Evolutionary conservation across 2,329 filamentous ascomycete species (phyloP).

Genomic region (Curvularia spicifera): DNA sequence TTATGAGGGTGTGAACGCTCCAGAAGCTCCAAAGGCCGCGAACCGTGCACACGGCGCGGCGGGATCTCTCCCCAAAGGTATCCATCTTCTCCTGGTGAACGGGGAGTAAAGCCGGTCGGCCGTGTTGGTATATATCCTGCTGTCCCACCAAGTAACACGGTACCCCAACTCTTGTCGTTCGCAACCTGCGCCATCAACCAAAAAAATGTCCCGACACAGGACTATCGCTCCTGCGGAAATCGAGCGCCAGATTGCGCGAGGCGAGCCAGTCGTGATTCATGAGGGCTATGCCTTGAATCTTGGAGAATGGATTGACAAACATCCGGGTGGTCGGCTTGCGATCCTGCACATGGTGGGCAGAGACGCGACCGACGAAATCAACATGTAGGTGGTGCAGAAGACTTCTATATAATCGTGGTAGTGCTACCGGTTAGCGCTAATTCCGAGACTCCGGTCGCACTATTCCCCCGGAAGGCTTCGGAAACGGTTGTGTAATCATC

Average conservation of each 20-base stretch:
- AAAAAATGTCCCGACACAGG: slow-evolving; percentile 30
- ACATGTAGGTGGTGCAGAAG: slow-evolving; percentile 55
- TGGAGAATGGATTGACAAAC: slow-evolving; percentile 64
- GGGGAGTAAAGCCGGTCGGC: slow-evolving; percentile 5
- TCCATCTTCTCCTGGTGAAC: slow-evolving; percentile 11
- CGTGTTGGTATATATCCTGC: slow-evolving; percentile 18
- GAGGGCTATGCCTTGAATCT: slow-evolving; percentile 63
- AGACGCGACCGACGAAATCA: slow-evolving; percentile 66
- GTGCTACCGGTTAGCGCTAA: slow-evolving; percentile 17
- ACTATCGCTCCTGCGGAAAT: slow-evolving; percentile 57
- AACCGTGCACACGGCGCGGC: slow-evolving; percentile 21
- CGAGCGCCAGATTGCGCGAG: slow-evolving; percentile 61
- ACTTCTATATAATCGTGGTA: slow-evolving; percentile 10
- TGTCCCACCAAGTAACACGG: slow-evolving; percentile 10
- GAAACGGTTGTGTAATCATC: slow-evolving; percentile 15
- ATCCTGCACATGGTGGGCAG: slow-evolving; percentile 67
- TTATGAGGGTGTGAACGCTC: slow-evolving; percentile 17
- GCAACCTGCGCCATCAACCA: slow-evolving; percentile 6
- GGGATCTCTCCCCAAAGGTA: slow-evolving; percentile 14
- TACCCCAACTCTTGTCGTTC: slow-evolving; percentile 7
- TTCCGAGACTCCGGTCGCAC: slow-evolving; percentile 5
- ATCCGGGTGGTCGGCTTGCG: slow-evolving; percentile 65
- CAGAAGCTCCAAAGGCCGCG: slow-evolving; percentile 7
- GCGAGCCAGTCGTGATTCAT: slow-evolving; percentile 63
- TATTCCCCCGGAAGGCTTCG: slow-evolving; percentile 14